Evolutionary conservation across 164 flowering plant species (phyloP).

Genomic region (Piper betle): DNA sequence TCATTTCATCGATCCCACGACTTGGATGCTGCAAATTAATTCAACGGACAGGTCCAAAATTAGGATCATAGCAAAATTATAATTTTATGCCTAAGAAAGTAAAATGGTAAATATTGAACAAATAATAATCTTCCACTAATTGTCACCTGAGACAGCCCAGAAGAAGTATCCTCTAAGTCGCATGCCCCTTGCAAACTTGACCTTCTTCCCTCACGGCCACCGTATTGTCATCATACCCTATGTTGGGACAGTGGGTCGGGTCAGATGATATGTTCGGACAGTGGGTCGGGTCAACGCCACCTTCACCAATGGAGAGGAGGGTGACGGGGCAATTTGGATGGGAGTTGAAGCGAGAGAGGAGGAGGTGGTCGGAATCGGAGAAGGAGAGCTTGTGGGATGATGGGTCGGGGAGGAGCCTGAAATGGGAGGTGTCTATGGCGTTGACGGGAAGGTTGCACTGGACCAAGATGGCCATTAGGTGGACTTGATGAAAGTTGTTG

Average conservation of each 20-base stretch:
- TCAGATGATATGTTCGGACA: slow-evolving; percentile 14
- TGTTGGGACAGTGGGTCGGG: too few relatives aligned
- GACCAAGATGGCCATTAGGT: slow-evolving; percentile 24
- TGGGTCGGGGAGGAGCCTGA: slow-evolving; percentile 22
- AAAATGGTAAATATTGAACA: too few relatives aligned
- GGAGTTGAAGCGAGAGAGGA: slow-evolving; percentile 12
- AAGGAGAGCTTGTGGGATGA: slow-evolving; percentile 12
- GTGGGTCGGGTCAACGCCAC: slow-evolving; percentile 8
- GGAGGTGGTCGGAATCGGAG: slow-evolving; percentile 8
- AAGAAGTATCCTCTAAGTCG: slow-evolving; percentile 22
- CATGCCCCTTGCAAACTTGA: slow-evolving; percentile 11
- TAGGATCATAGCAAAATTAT: not conserved
- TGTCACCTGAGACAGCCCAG: slow-evolving; percentile 16
- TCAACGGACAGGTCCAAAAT: slow-evolving; percentile 1
- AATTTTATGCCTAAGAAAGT: not conserved
- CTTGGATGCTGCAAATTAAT: not conserved
- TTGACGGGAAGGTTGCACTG: slow-evolving; percentile 5
- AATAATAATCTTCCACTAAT: slow-evolving; percentile 9
- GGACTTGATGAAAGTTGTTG: slow-evolving; percentile 9
- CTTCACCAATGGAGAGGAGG: slow-evolving; percentile 29
- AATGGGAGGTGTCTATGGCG: slow-evolving; percentile 19
- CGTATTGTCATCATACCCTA: slow-evolving; percentile 18
- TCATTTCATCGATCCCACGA: not conserved
- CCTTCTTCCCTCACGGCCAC: slow-evolving; percentile 8
- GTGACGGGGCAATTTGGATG: slow-evolving; percentile 11